Evolutionary conservation across 345 rosid species (phyloP), one percentile per base, ranked within the genome.

Genomic region (Eucalyptus fibrosa): DNA sequence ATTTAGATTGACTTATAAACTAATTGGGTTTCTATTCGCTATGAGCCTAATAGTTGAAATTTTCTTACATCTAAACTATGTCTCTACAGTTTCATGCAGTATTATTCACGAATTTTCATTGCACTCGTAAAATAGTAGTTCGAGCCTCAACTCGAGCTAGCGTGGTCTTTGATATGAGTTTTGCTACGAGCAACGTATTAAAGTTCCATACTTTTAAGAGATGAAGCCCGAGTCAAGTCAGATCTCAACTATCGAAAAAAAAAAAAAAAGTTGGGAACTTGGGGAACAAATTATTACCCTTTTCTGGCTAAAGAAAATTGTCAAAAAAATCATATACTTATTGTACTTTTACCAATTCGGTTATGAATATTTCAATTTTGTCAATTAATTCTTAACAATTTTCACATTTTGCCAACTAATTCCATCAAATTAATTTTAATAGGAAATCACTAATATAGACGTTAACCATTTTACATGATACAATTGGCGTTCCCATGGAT

Each of bases 401-500:
- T 56, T 24, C 62, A 24, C 62, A 24, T 23, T 56, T 56, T 9
- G 12, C 62, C 12, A 56, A 24, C 28, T 56, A 21, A 56, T 23
- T 56, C 12, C 6, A 23, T 56, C 6, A 5, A 24, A 24, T 56
- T 23, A 23, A 56, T 56, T 56, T 56, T 56, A 24, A 56, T 10
- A 1, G 12, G 30, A 56, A 56, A 56, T 55, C 8, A 24, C 62
- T 56, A 56, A 56, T 56, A 56, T 56, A 24, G 6, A 56, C 3
- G 3, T 24, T 21, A 12, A 1, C 12, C 12, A 24, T 56, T 56
- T 23, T 56, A 56, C 1, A 10, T 56, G 28, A 1, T 24, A 23
- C 28, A 56, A 21, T 24, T 2, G 62, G 4, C 13, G 1, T 1
- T 21, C 1, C 26, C 1, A 0, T 23, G 28, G 12, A 56, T 21